A percentile compares a stretch with the other conserved stretches of the same genome.
Conservation (phyloP, 108 stramenopile genomes). For the Cyclotella cryptica region DNA sequence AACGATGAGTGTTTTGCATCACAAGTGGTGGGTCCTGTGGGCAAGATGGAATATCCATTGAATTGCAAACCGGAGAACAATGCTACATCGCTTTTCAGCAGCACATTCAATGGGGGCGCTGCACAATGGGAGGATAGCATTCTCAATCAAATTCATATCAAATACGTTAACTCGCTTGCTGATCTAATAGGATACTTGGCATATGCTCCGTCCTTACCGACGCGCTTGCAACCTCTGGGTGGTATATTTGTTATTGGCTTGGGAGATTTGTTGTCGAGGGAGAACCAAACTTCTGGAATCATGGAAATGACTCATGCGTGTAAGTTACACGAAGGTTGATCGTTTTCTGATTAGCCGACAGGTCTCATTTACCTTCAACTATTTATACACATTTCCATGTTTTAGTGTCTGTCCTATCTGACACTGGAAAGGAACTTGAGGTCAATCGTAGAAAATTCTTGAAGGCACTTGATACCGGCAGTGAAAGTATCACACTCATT, state of each 20-base stretch:
- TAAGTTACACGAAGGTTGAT: constrained; percentile 5
- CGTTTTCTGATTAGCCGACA: background rate
- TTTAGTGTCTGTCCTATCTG: constrained; percentile 35
- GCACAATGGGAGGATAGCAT: constrained; percentile 13
- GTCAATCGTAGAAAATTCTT: constrained; percentile 7
- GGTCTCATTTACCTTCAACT: background rate
- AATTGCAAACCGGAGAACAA: constrained; percentile 4
- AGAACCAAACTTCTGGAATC: background rate
- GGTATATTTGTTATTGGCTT: constrained; percentile 37
- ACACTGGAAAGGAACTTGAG: constrained; percentile 33
- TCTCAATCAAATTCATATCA: constrained; percentile 36
- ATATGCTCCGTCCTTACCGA: constrained; percentile 39
- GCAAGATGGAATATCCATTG: constrained; percentile 25
- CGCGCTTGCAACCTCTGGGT: constrained; percentile 25
- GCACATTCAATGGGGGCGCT: background rate
- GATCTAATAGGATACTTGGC: constrained; percentile 37
- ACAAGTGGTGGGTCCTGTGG: background rate
- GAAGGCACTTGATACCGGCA: background rate
- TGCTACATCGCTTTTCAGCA: background rate
- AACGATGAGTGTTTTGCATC: background rate
- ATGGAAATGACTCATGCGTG: constrained; percentile 43
- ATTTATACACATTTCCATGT: too few relatives aligned
- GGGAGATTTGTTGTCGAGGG: constrained; percentile 21
- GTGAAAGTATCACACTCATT: constrained; percentile 17
- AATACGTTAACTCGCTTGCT: constrained; percentile 32